Evolutionary conservation across 108 stramenopile genomes (phyloP).

Genomic region (Cyclotella atomus): DNA sequence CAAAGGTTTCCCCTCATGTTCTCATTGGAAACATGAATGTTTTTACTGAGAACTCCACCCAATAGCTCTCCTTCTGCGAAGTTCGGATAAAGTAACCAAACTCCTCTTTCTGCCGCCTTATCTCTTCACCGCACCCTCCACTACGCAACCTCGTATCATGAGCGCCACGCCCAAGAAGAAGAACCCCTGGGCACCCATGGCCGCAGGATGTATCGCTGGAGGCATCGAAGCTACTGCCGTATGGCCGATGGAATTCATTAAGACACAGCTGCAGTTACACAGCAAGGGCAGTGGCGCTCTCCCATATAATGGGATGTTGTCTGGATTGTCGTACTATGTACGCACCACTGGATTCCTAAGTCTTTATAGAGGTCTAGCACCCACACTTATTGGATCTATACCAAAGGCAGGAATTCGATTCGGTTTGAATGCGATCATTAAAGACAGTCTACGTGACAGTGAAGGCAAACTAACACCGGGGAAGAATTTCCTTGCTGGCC

Average conservation of each 20-base stretch:
- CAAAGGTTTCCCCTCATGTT: too few relatives aligned
- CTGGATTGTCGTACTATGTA: constrained; percentile 88
- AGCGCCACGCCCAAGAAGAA: too few relatives aligned
- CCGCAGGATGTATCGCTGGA: constrained; percentile 83
- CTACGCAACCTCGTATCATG: too few relatives aligned
- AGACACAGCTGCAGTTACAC: constrained; percentile 86
- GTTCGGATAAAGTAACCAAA: too few relatives aligned
- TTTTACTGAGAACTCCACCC: too few relatives aligned
- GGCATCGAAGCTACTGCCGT: constrained; percentile 86
- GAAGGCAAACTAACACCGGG: constrained; percentile 87
- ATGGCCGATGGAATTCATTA: constrained; percentile 98
- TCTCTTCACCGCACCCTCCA: too few relatives aligned
- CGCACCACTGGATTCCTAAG: constrained; percentile 84
- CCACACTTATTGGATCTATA: constrained; percentile 88
- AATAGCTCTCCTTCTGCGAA: too few relatives aligned
- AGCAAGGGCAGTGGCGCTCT: constrained; percentile 66
- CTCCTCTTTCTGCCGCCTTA: too few relatives aligned
- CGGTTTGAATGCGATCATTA: constrained; percentile 90
- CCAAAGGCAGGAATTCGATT: constrained; percentile 98
- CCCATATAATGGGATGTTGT: constrained; percentile 85
- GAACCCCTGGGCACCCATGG: constrained; percentile 80
- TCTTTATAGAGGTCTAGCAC: constrained; percentile 92
- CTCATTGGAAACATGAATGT: too few relatives aligned
- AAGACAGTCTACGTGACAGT: constrained; percentile 81
- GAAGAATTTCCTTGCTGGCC: constrained; percentile 92